Percentiles rank a stretch among this genome's conserved stretches.
phyloP scores from a whole-genome alignment of 768 basidiomycete genomes.

The Rhodotorula babjevae region DNA sequence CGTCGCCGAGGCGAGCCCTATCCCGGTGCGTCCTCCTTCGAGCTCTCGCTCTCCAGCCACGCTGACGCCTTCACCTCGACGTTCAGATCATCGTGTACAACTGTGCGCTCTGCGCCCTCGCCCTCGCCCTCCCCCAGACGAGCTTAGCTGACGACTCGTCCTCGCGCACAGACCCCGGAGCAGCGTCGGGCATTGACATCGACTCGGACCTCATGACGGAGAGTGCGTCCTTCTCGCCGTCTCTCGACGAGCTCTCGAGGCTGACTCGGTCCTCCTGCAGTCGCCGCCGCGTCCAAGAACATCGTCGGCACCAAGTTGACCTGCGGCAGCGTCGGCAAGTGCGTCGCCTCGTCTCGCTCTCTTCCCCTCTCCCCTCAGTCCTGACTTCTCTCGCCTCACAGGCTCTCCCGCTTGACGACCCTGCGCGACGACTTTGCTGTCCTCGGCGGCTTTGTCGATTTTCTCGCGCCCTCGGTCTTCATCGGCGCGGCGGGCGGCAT shows the following conservation, averaged over 20 bases:
- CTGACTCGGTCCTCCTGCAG: background rate
- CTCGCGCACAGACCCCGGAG: conserved; percentile 71
- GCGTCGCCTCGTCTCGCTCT: background rate
- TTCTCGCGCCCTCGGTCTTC: conserved; percentile 66
- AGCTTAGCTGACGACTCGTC: background rate
- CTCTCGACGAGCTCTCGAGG: accelerated
- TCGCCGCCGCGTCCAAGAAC: conserved; percentile 9
- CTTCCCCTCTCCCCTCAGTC: background rate
- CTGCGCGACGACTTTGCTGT: conserved; percentile 60
- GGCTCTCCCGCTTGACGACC: conserved; percentile 17
- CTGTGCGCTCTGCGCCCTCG: background rate
- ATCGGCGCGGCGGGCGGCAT: conserved; percentile 81
- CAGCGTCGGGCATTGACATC: conserved; percentile 81
- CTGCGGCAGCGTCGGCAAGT: conserved; percentile 75
- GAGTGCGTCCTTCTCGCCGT: conserved; percentile 1
- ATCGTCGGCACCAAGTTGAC: conserved; percentile 79
- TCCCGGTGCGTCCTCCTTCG: conserved; percentile 65
- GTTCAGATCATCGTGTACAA: conserved; percentile 19
- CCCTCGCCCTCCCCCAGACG: accelerated
- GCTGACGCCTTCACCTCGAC: background rate
- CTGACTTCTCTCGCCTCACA: background rate
- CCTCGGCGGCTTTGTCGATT: conserved; percentile 79
- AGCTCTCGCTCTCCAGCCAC: conserved; percentile 53
- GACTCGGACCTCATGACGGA: conserved; percentile 73
- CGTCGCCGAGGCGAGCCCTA: conserved; percentile 70